These are phyloP conservation scores for Cyphellophora attinorum DNA, from an alignment of 2,329 filamentous ascomycete species.

Conservation along the genomic window DNA sequence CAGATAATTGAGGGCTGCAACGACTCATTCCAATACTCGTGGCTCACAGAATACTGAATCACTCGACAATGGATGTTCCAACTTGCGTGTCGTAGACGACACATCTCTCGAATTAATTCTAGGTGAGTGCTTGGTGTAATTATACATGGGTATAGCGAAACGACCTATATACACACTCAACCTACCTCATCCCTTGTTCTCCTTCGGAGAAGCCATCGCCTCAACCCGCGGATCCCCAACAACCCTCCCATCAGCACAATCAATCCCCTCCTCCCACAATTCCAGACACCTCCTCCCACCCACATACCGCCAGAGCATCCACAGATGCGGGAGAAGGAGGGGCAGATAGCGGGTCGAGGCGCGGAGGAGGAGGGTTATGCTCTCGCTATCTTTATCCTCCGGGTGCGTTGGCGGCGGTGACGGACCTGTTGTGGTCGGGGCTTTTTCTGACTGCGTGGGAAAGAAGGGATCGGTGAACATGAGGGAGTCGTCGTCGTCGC, in stretches of 20 bases:
- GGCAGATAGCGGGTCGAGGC: slow-evolving; percentile 5
- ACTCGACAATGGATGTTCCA: background rate
- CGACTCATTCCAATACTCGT: too few species aligned
- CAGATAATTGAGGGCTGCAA: too few species aligned
- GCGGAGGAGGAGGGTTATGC: slow-evolving; percentile 3
- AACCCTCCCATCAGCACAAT: background rate
- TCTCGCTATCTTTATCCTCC: background rate
- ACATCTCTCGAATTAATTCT: background rate
- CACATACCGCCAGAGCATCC: slow-evolving; percentile 17
- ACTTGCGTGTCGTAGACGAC: background rate
- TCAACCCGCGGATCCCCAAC: background rate
- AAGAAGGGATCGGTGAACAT: slow-evolving; percentile 7
- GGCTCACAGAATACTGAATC: too few species aligned
- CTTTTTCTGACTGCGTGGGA: background rate
- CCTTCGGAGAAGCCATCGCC: background rate
- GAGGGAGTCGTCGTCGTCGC: too few species aligned
- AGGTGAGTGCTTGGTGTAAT: background rate
- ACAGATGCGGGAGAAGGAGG: slow-evolving; percentile 12
- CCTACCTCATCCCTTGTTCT: background rate
- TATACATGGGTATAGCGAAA: too few species aligned
- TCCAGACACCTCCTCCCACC: slow-evolving; percentile 8
- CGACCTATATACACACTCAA: background rate
- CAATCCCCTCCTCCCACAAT: background rate
- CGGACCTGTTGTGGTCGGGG: background rate
- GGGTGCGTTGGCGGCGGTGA: background rate